phyloP scores from a whole-genome alignment of 495 filamentous ascomycete species.

The Bryoglossum gracile region DNA sequence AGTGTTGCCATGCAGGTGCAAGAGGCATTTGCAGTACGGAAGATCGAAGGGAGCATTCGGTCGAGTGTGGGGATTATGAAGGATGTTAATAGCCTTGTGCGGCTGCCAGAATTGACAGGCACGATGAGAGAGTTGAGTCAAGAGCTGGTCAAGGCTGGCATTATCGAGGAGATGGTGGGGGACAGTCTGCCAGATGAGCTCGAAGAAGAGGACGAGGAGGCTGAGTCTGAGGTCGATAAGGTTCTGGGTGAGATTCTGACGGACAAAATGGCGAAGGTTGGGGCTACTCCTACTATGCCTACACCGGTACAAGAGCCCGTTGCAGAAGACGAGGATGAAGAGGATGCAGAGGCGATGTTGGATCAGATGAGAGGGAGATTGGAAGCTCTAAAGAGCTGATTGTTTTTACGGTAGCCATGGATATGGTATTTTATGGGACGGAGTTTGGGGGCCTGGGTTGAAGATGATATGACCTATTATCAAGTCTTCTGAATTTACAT shows the following conservation, averaged over 20 bases:
- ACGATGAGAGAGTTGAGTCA: slow-evolving; percentile 86
- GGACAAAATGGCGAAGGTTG: slow-evolving; percentile 67
- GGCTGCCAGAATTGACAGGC: slow-evolving; percentile 75
- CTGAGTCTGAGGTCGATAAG: slow-evolving; percentile 86
- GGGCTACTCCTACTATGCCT: slow-evolving; percentile 49
- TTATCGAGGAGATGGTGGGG: slow-evolving; percentile 95
- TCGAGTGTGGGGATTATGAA: slow-evolving; percentile 91
- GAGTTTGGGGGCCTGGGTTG: slow-evolving; percentile 5
- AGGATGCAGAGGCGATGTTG: slow-evolving; percentile 78
- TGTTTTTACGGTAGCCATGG: not conserved
- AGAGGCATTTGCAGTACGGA: slow-evolving; percentile 90
- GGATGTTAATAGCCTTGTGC: slow-evolving; percentile 82
- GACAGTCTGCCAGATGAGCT: slow-evolving; percentile 67
- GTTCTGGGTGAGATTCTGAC: slow-evolving; percentile 83
- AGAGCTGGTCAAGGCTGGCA: slow-evolving; percentile 87
- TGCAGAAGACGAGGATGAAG: slow-evolving; percentile 63
- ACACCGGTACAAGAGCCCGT: slow-evolving; percentile 29
- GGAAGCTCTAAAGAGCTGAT: slow-evolving; percentile 82
- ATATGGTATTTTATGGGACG: not conserved
- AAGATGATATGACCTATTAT: not conserved
- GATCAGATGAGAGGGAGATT: slow-evolving; percentile 88
- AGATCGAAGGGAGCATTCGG: slow-evolving; percentile 89
- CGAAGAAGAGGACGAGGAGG: slow-evolving; percentile 79
- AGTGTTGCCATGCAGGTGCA: slow-evolving; percentile 97
- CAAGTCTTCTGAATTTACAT: not conserved